Conservation (phyloP, 2,329 filamentous ascomycete genomes). For the Fusarium cicatricum region DNA sequence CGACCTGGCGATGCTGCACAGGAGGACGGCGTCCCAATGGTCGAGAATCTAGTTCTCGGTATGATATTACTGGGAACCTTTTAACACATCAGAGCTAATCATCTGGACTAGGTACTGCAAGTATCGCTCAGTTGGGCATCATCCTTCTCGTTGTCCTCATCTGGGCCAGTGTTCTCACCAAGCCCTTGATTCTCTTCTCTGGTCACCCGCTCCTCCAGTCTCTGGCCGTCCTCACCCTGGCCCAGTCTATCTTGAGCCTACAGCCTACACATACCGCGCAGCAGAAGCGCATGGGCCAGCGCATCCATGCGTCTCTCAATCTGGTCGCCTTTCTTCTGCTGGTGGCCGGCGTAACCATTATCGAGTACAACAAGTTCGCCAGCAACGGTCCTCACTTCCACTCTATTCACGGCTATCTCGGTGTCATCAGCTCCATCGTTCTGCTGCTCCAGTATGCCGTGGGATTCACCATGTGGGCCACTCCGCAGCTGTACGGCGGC, state of each 20-base stretch:
- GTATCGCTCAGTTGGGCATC: conserved; percentile 80
- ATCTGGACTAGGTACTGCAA: conserved; percentile 73
- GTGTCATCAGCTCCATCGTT: conserved; percentile 76
- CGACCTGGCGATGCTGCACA: conserved; percentile 78
- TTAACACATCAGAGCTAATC: conserved; percentile 2
- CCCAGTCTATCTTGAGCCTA: conserved; percentile 82
- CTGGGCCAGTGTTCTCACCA: conserved; percentile 79
- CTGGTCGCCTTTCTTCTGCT: conserved; percentile 68
- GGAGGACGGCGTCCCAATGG: conserved; percentile 67
- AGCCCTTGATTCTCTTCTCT: conserved; percentile 81
- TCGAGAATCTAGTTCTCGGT: conserved; percentile 80
- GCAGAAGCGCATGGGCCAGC: conserved; percentile 72
- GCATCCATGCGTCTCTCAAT: conserved; percentile 75
- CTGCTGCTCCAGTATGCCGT: conserved; percentile 78
- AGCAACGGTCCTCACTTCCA: conserved; percentile 77
- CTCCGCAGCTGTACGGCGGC: conserved; percentile 78
- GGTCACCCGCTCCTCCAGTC: conserved; percentile 80
- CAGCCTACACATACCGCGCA: conserved; percentile 83
- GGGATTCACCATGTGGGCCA: conserved; percentile 84
- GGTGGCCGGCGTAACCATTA: conserved; percentile 71
- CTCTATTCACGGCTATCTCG: conserved; percentile 82
- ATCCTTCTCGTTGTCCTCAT: conserved; percentile 78
- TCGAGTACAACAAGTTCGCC: conserved; percentile 84
- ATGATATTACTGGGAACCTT: conserved; percentile 36
- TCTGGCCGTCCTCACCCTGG: conserved; percentile 75